These are phyloP conservation scores for Candida methanosorbosa DNA, from an alignment of 805 yeast species.

Conservation along the genomic window DNA sequence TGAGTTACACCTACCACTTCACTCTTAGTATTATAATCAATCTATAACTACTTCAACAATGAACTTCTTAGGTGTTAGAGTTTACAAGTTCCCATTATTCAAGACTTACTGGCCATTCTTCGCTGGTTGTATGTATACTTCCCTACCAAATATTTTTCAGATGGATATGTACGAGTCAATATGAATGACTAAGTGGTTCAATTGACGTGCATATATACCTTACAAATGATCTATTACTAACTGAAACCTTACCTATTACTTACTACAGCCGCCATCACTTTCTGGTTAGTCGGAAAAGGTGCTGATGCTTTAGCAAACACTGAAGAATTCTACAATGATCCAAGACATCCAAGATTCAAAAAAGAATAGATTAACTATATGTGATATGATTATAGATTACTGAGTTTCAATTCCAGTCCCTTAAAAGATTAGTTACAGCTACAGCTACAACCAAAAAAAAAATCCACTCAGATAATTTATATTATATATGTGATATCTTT, in stretches of 20 bases:
- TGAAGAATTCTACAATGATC: slow-evolving; percentile 82
- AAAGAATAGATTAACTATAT: no score
- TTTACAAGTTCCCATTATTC: slow-evolving; percentile 29
- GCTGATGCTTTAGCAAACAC: slow-evolving; percentile 63
- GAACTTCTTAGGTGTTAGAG: slow-evolving; percentile 26
- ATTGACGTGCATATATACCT: neutral
- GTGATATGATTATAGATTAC: no score
- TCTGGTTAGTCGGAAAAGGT: slow-evolving; percentile 62
- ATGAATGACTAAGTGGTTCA: no score
- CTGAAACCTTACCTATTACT: neutral
- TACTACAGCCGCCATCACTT: slow-evolving; percentile 41
- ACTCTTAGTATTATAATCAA: neutral
- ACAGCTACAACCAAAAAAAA: no score
- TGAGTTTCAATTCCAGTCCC: no score
- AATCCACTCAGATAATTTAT: no score
- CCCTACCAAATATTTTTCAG: no score
- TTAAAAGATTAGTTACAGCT: no score
- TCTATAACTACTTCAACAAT: slow-evolving; percentile 8
- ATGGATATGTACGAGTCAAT: no score
- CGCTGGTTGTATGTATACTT: slow-evolving; percentile 68
- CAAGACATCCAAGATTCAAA: slow-evolving; percentile 88
- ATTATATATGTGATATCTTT: no score
- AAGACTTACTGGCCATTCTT: slow-evolving; percentile 87
- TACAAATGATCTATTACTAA: neutral
- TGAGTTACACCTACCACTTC: no score